Base-by-base conservation (phyloP, 805 yeast species). In the Saccharomycopsis vini region DNA sequence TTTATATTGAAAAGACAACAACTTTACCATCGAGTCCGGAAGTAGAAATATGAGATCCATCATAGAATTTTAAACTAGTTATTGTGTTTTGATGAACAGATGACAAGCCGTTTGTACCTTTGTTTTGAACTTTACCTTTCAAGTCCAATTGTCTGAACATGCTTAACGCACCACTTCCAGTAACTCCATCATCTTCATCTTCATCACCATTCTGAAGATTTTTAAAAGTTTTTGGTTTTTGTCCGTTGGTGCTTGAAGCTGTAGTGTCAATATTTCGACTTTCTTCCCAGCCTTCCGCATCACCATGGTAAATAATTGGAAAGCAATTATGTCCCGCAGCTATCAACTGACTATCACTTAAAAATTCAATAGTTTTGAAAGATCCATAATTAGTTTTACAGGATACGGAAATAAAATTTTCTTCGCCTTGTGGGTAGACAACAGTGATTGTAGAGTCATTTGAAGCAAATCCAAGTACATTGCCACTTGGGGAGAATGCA, bases 121-220 rank as follows among this genome's bases (percentile, higher is more conserved):
- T 59, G 24, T 60, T 60, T 44, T 63, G 69, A 41, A 75, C 75
- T 45, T 84, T 75, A 47, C 99, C 99, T 70, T 88, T 92, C 61
- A 90, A 73, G 65, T 92, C 99, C 73, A 92, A 68, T 63, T 90
- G 95, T 63, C 86, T 80, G 69, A 92, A 92, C 89, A 90, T 87
- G 66, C 84, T 83, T 62, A 92, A 74, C 5, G 94, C 94, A 51
- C 81, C 75, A 51, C 82, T 84, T 50, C 84, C 81, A 42, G 64
- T 64, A 35, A 64, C 69, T 12, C 73, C 72, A 45, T 71, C 74
- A 44, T 75, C 85, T 38, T 69, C 75, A 35, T 69, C 77, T 40
- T 67, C 73, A 35, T 67, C 72, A 16, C 28, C 39, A 19, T 18
- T 19, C 13, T 35, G 26, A 19, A 59, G 62, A 49, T 61, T 49